Base-by-base conservation (phyloP, 2,329 filamentous ascomycete genomes). In the Penicillium sp. region DNA sequence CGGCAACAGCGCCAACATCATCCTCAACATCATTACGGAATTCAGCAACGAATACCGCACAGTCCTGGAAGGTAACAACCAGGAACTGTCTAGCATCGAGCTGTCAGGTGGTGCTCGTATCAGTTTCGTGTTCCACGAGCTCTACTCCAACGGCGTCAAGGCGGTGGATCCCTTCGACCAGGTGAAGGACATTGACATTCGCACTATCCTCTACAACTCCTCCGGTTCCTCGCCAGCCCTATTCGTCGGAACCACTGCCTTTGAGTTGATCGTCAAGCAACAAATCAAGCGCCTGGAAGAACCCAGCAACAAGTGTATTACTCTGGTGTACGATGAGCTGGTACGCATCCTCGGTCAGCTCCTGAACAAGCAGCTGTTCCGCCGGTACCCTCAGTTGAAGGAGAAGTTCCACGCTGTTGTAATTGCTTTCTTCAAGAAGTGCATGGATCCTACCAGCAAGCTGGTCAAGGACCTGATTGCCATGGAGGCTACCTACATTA, bases 391-490 rank as follows among this genome's bases (percentile, higher is more conserved):
- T n/a, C 81, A 83, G 63, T 83, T 99, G 55, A 98, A 98, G 83
- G 95, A 99, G 82, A 97, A 96, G 81, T 91, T 99, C 78, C 93
- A 99, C 76, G 83, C 83, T 13, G 93, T 96, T 14, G 94, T 98
- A 52, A 95, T 99, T 68, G 72, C 82, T 10, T 99, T 99, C 79
- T 98, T 97, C 84, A 98, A 98, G 81, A 96, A 96, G 81, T 89
- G 92, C 55, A 96, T 98, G 91, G 92, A 97, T 55, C 95, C 95
- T 6, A 96, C 95, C 39, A 98, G 97, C 82, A 98, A 98, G 83
- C 85, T 99, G 50, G 95, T 99, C 58, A 88, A 81, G 70, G 95
- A 99, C 74, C 84, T 99, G 41, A 94, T 99, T 27, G 80, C 89
- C 10, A 99, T 99, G 95, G 95, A 99, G 77, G 81, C 93, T 14